Evolutionary conservation across 345 rosid species (phyloP).

Genomic region (Euclidium syriacum): DNA sequence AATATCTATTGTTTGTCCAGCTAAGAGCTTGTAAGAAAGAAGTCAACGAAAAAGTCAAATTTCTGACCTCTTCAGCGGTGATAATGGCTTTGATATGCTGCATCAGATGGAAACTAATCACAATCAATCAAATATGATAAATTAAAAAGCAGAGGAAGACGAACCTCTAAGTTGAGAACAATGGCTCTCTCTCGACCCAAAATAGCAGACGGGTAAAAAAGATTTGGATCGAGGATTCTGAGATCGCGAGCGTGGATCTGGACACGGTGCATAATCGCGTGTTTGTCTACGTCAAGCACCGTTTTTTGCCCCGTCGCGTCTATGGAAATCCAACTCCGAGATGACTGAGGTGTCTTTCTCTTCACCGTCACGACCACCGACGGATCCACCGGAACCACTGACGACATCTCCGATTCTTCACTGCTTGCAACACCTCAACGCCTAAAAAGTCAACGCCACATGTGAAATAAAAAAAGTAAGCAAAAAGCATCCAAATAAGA

Average conservation of each 20-base stretch:
- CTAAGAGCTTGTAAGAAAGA: neutral
- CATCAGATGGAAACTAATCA: slow-evolving; percentile 1
- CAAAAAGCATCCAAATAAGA: neutral
- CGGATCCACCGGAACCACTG: slow-evolving; percentile 65
- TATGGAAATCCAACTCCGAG: slow-evolving; percentile 68
- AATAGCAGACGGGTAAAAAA: slow-evolving; percentile 84
- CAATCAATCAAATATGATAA: neutral
- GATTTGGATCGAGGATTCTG: slow-evolving; percentile 78
- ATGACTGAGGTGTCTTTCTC: slow-evolving; percentile 63
- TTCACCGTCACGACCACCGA: slow-evolving; percentile 47
- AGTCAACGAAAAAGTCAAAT: neutral
- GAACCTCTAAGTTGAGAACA: slow-evolving; percentile 86
- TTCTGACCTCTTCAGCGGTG: slow-evolving; percentile 82
- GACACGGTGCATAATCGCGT: slow-evolving; percentile 86
- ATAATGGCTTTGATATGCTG: slow-evolving; percentile 97
- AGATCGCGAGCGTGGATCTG: slow-evolving; percentile 97
- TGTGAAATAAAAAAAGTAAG: neutral
- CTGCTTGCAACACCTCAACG: neutral
- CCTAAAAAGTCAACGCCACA: neutral
- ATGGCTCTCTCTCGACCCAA: slow-evolving; percentile 91
- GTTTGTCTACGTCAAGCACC: slow-evolving; percentile 72
- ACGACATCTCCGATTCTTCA: slow-evolving; percentile 38
- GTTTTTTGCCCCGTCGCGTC: slow-evolving; percentile 54
- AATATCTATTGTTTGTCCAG: neutral
- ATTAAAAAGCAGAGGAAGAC: neutral